Base-by-base conservation (phyloP, 2,329 filamentous ascomycete genomes). In the Colletotrichum orchidophilum region DNA sequence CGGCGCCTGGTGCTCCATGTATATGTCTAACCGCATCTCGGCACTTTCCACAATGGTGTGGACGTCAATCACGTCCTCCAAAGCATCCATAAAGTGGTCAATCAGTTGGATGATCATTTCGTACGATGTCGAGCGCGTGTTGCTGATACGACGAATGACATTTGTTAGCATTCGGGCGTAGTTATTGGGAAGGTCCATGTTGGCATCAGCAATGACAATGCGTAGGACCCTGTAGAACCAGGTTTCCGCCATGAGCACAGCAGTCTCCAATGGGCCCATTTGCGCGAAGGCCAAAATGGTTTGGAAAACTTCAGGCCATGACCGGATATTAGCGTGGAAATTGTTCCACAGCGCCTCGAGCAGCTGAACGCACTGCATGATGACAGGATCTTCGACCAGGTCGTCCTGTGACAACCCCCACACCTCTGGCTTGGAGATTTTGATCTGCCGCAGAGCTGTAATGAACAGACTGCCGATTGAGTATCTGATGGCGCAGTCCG, bases 221-320 rank as follows among this genome's bases (percentile, higher is more conserved):
- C 87, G 84, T 33, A 93, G 71, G 31, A 89, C 84, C 73, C 85
- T 90, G 50, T 83, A 77, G 24, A 95, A 82, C 75, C 90, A 93
- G 27, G 88, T 87, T 35, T 86, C 83, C 12, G 90, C 87, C 27
- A 95, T 83, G 27, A 95, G 83, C 6, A 87, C 77, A 2, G 84
- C 83, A 24, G 87, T 84, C 78, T 94, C 91, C 5, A 84, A 78
- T 3, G 83, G 80, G 1, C 92, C 92, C 65, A 94, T 80, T 55
- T 83, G 84, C 15, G 90, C 89, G 77, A 95, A 92, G n/a, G 83
- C 83, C n/a, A 87, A 77, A 72, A 95, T 84, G n/a, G 93, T 86
- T 13, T 88, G 87, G 77, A 96, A 96, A 69, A 92, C 92, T 76
- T 96, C 93, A 52, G 91, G 88, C 94, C 94, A 96, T 3, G 92